A percentile compares a stretch with the other conserved stretches of the same genome.
Evolutionary conservation across 2,329 filamentous ascomycete genomes (phyloP).

Genomic region (Sarocladium oryzae): DNA sequence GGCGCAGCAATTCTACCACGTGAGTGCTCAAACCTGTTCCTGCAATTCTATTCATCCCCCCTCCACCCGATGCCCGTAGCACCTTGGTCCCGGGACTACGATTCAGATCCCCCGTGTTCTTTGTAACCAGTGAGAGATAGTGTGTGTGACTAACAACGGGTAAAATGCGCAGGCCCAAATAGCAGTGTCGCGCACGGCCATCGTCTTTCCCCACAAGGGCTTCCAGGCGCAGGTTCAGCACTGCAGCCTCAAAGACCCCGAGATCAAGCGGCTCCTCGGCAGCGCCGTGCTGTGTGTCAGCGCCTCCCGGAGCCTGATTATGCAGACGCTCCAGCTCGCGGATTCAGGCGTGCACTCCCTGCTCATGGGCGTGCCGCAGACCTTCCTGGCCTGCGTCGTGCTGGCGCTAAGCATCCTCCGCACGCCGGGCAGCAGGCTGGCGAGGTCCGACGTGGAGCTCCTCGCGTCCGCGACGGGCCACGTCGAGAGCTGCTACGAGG

Average conservation of each 20-base stretch:
- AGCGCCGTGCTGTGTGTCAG: neutral
- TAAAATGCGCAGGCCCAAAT: neutral
- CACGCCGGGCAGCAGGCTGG: neutral
- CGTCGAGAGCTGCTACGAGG: neutral
- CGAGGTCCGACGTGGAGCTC: neutral
- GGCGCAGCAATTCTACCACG: slow-evolving; percentile 1
- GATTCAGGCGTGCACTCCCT: neutral
- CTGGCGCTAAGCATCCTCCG: neutral
- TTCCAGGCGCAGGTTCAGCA: neutral
- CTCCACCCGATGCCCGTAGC: too few species aligned
- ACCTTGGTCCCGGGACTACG: too few species aligned
- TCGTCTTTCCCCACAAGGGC: neutral
- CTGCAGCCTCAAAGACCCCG: neutral
- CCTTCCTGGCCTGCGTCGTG: neutral
- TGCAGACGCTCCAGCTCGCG: neutral
- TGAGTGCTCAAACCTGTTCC: neutral
- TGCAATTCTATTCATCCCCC: neutral
- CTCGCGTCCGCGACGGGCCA: neutral
- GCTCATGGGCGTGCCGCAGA: neutral
- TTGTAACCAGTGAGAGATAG: too few species aligned
- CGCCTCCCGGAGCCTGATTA: neutral
- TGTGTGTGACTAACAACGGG: too few species aligned
- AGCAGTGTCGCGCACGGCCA: slow-evolving; percentile 2
- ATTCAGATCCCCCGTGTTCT: too few species aligned
- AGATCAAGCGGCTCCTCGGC: slow-evolving; percentile 4